Evolutionary conservation across 768 basidiomycete species (phyloP).

Genomic region (Naematelia aurantialba): DNA sequence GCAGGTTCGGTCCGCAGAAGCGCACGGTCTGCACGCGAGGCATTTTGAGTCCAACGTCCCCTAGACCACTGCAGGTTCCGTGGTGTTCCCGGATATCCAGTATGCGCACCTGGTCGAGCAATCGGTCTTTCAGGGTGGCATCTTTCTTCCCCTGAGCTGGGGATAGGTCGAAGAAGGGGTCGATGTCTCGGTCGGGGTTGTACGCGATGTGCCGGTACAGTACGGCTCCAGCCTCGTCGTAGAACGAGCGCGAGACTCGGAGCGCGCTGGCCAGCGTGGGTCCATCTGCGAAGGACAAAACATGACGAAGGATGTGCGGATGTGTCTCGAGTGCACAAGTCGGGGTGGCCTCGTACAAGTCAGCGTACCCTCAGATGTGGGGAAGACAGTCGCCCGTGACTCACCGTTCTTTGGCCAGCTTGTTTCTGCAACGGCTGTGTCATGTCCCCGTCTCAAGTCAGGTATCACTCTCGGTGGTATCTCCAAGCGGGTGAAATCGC

Average conservation of each 20-base stretch:
- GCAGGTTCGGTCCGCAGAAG: not conserved
- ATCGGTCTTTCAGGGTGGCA: not conserved
- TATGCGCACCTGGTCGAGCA: not conserved
- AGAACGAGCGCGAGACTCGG: constrained; percentile 2
- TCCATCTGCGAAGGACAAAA: constrained; percentile 3
- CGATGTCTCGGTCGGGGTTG: constrained; percentile 1
- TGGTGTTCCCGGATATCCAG: not conserved
- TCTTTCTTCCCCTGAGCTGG: not conserved
- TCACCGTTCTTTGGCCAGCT: too few relatives aligned
- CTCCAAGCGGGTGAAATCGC: too few relatives aligned
- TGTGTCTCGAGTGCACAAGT: not conserved
- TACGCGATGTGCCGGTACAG: constrained; percentile 9
- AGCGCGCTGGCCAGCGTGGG: constrained; percentile 4
- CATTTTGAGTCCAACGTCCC: not conserved
- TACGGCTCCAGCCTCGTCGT: not conserved
- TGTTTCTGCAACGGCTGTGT: too few relatives aligned
- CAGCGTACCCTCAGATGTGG: too few relatives aligned
- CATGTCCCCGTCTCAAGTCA: too few relatives aligned
- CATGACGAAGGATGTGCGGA: constrained; percentile 8
- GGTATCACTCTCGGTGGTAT: too few relatives aligned
- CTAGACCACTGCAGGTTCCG: not conserved
- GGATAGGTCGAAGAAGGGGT: constrained; percentile 4
- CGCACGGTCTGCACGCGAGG: not conserved
- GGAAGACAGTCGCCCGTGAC: too few relatives aligned
- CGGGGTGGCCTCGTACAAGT: not conserved